phyloP scores from a whole-genome alignment of 2,329 filamentous ascomycete genomes.

The Grosmannia huntii region DNA sequence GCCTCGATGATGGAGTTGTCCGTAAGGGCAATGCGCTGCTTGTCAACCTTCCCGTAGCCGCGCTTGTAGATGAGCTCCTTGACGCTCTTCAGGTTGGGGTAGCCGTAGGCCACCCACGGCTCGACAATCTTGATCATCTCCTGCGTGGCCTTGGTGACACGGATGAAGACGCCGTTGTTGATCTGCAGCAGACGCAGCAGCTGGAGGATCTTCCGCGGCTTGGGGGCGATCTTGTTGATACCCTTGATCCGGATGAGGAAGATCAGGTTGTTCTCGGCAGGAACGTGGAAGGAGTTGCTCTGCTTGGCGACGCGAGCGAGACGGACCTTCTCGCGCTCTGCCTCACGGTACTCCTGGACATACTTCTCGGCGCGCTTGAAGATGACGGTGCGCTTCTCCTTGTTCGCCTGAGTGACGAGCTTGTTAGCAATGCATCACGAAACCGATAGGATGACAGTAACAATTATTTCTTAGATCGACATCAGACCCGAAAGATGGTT shows the following conservation, averaged over 20 bases:
- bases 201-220: constrained; percentile 99
- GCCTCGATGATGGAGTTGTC: constrained; percentile 98
- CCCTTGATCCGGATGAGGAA: constrained; percentile 99
- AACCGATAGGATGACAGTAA: not conserved
- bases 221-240: constrained; percentile 99
- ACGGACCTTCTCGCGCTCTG: constrained; percentile 96
- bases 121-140: constrained; percentile 98
- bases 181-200: constrained; percentile 99
- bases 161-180: constrained; percentile 99
- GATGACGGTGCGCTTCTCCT: constrained; percentile 96
- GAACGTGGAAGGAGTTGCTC: constrained; percentile 86
- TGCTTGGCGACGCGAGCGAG: constrained; percentile 81
- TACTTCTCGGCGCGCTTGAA: constrained; percentile 99
- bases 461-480: constrained; percentile 10
- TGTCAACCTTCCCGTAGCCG: constrained; percentile 97
- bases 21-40: constrained; percentile 91
- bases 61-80: constrained; percentile 99
- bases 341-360: constrained; percentile 98
- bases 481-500: constrained; percentile 99
- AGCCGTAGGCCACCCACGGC: constrained; percentile 98
- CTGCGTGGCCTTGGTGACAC: constrained; percentile 90
- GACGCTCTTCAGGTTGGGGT: constrained; percentile 98
- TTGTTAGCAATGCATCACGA: constrained; percentile 11
- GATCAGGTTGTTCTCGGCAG: constrained; percentile 89
- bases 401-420: constrained; percentile 59